Evolutionary conservation across 2,329 filamentous ascomycete genomes (phyloP).

Genomic region (Cladosporium cucumerinum): DNA sequence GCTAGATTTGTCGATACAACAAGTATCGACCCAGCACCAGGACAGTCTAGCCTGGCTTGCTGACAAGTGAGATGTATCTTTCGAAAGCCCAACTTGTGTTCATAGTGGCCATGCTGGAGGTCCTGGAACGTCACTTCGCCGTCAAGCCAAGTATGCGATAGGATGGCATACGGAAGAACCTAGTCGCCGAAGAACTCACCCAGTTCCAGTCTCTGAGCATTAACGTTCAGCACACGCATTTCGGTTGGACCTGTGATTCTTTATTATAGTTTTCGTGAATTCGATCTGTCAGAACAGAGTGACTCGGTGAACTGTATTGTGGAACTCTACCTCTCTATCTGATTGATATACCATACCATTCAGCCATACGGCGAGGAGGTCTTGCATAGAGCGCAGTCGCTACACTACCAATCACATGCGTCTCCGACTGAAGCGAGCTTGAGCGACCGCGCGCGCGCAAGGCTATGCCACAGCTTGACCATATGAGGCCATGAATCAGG

Average conservation of each 20-base stretch:
- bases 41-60: background rate
- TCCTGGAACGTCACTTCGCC: constrained; percentile 14
- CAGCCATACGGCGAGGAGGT: background rate
- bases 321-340: background rate
- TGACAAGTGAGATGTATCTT: constrained; percentile 1
- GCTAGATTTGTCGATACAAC: constrained; percentile 20
- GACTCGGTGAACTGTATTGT: background rate
- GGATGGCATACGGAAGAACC: background rate
- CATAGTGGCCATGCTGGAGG: background rate
- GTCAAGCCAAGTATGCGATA: constrained; percentile 12
- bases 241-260: background rate
- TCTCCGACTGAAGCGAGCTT: background rate
- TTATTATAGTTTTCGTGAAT: background rate
- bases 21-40: constrained; percentile 20
- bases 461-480: background rate
- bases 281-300: background rate
- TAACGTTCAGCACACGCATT: background rate
- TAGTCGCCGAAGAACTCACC: constrained; percentile 5
- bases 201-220: background rate
- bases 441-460: background rate
- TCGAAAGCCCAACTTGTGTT: background rate
- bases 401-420: background rate
- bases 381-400: background rate
- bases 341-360: no score
- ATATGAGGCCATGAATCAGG: background rate